phyloP scores from a whole-genome alignment of 805 yeast species.

The Blastobotrys attinorum region DNA sequence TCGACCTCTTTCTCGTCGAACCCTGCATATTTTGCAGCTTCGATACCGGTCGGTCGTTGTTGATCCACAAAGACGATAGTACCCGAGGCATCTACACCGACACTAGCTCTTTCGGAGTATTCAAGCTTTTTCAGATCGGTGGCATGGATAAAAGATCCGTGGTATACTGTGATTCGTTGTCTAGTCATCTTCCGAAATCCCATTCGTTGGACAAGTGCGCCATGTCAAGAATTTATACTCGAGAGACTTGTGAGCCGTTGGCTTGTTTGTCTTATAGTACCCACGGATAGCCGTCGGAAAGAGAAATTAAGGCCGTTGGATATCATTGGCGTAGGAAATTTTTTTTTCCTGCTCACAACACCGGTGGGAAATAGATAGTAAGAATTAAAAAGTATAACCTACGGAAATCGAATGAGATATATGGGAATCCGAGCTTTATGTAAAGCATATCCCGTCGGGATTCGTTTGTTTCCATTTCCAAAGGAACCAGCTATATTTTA shows the following conservation, averaged over 20 bases:
- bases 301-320: neutral
- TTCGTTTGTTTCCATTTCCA: no score
- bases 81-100: slow-evolving; percentile 59
- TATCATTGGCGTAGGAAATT: neutral
- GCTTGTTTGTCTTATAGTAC: neutral
- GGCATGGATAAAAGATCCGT: slow-evolving; percentile 15
- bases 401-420: no score
- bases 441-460: no score
- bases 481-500: no score
- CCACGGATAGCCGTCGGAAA: neutral
- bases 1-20: slow-evolving; percentile 11
- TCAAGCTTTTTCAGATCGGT: slow-evolving; percentile 34
- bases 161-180: slow-evolving; percentile 7
- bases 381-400: no score
- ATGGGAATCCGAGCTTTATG: no score
- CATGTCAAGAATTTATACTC: no score
- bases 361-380: no score
- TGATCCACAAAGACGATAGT: slow-evolving; percentile 36
- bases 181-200: slow-evolving; percentile 11
- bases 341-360: no score
- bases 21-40: slow-evolving; percentile 22
- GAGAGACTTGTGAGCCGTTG: neutral
- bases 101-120: slow-evolving; percentile 44
- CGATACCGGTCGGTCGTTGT: slow-evolving; percentile 20
- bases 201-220: no score